Conservation (phyloP, 139 green algal species). For the Micromonas commoda region DNA sequence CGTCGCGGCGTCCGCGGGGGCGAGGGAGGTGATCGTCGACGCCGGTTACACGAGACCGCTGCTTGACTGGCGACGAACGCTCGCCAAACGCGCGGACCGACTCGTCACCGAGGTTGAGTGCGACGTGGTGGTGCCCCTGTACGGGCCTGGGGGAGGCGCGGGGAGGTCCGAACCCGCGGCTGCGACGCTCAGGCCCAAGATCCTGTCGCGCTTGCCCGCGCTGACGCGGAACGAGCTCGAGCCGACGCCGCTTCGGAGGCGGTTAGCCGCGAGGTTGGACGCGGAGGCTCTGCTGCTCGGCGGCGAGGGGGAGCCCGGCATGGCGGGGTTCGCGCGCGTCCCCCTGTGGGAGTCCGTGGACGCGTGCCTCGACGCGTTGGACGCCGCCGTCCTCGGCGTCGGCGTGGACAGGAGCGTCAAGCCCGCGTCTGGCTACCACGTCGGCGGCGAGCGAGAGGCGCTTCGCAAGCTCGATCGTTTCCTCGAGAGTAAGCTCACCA, state of each 20-base stretch:
- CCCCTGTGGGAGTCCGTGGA: not conserved
- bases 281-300: not conserved
- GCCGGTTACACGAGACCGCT: not conserved
- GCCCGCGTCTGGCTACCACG: not conserved
- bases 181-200: conserved; percentile 4
- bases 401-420: not conserved
- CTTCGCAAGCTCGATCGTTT: conserved; percentile 3
- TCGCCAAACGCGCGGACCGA: not conserved
- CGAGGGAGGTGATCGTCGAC: not conserved
- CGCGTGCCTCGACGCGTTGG: not conserved
- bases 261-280: not conserved
- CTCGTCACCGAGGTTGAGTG: conserved; percentile 6
- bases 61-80: not conserved
- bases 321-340: not conserved
- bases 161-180: not conserved
- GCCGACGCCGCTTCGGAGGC: not conserved
- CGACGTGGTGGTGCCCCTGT: conserved; percentile 6
- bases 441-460: not conserved
- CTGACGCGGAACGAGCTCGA: not conserved
- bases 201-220: not conserved
- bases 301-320: not conserved
- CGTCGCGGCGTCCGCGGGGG: not conserved
- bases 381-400: not conserved
- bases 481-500: not conserved
- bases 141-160: not conserved